Conservation (phyloP, 1,284 basidiomycete genomes). For the Psilocybe mexicana region DNA sequence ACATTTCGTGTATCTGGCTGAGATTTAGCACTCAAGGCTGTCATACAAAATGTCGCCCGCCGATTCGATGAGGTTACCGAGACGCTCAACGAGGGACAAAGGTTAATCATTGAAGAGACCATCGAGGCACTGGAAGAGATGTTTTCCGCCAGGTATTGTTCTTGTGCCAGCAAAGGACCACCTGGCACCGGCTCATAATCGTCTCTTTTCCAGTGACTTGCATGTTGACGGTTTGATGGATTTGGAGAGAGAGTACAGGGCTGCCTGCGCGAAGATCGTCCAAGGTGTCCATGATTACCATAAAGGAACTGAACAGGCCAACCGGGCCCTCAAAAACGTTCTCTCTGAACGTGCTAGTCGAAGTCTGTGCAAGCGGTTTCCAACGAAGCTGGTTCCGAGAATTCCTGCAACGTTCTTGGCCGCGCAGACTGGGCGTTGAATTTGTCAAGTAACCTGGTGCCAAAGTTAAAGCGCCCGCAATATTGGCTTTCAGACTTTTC, state of each 20-base stretch:
- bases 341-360: constrained; percentile 36
- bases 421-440: not conserved
- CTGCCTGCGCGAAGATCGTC: constrained; percentile 30
- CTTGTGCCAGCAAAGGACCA: not conserved
- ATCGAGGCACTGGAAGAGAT: constrained; percentile 29
- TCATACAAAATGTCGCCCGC: constrained; percentile 28
- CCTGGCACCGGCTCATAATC: not conserved
- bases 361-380: constrained; percentile 38
- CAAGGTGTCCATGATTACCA: constrained; percentile 29
- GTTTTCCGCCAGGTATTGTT: constrained; percentile 24
- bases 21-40: constrained; percentile 21
- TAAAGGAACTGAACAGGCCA: constrained; percentile 28
- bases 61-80: constrained; percentile 32
- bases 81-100: constrained; percentile 27
- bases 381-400: constrained; percentile 29
- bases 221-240: constrained; percentile 38
- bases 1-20: constrained; percentile 1
- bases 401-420: constrained; percentile 44
- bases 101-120: constrained; percentile 27
- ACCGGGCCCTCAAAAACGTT: constrained; percentile 27
- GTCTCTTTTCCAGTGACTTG: constrained; percentile 25
- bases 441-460: no score
- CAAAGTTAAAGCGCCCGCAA: no score
- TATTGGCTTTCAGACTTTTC: not conserved
- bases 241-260: constrained; percentile 39